phyloP scores from a whole-genome alignment of 179 eudicot species.

The Carnegiea gigantea region DNA sequence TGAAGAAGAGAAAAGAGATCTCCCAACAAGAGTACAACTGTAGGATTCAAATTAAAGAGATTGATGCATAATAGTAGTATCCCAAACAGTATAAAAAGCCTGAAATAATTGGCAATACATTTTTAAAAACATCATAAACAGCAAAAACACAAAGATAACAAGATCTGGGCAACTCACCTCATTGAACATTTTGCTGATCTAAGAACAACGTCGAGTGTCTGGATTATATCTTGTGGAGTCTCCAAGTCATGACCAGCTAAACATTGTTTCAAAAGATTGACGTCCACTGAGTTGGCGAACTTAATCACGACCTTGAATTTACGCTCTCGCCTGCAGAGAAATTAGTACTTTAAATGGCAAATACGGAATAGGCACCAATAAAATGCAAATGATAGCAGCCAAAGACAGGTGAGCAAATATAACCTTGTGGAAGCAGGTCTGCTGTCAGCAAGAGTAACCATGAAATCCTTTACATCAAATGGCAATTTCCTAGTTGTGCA shows the following conservation, averaged over 20 bases:
- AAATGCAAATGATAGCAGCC: not conserved
- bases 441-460: not conserved
- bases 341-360: not conserved
- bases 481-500: constrained; percentile 12
- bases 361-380: no score
- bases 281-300: constrained; percentile 42
- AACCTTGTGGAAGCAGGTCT: not conserved
- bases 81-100: not conserved
- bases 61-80: not conserved
- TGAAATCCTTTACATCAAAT: not conserved
- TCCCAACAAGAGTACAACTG: constrained; percentile 49
- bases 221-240: constrained; percentile 56
- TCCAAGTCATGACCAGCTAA: constrained; percentile 35
- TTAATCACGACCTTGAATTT: constrained; percentile 48
- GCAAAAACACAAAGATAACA: not conserved
- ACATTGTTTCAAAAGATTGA: constrained; percentile 40
- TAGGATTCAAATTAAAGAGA: constrained; percentile 9
- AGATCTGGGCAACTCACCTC: constrained; percentile 16
- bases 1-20: constrained; percentile 42
- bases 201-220: constrained; percentile 54
- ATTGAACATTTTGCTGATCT: constrained; percentile 32
- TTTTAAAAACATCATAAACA: not conserved
- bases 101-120: no score
- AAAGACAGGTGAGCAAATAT: not conserved
- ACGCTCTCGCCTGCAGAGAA: constrained; percentile 34